phyloP scores from a whole-genome alignment of 1,284 basidiomycete species.

The Marasmius tenuissimus region DNA sequence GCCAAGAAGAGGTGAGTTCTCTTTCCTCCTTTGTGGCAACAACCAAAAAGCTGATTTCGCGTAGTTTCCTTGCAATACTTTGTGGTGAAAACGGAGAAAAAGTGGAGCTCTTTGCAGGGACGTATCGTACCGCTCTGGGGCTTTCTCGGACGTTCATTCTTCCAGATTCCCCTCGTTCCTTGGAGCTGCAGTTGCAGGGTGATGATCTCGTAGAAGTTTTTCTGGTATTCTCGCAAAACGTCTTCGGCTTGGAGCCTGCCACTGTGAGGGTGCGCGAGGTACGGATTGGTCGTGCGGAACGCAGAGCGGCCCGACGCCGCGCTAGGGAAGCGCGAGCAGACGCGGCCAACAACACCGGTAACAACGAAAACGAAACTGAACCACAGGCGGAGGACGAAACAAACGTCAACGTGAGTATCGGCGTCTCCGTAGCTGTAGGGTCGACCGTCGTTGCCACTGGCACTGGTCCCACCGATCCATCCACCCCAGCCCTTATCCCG shows the following conservation, averaged over 20 bases:
- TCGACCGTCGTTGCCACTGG: slow-evolving; percentile 28
- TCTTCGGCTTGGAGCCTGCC: slow-evolving; percentile 86
- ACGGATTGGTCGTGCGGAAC: slow-evolving; percentile 81
- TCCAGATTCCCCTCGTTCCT: slow-evolving; percentile 80
- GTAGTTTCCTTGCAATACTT: slow-evolving; percentile 82
- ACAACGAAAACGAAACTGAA: slow-evolving; percentile 41
- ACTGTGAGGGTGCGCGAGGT: slow-evolving; percentile 90
- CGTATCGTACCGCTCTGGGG: slow-evolving; percentile 76
- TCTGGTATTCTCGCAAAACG: slow-evolving; percentile 84
- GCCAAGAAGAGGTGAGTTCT: slow-evolving; percentile 73
- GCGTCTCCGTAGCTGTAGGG: slow-evolving; percentile 51
- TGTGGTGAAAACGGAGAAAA: slow-evolving; percentile 93
- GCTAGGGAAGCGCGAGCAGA: slow-evolving; percentile 63
- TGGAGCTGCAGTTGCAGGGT: slow-evolving; percentile 87
- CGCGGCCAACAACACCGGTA: slow-evolving; percentile 39
- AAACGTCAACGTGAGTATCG: slow-evolving; percentile 63
- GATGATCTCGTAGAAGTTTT: slow-evolving; percentile 89
- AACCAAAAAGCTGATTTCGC: not conserved
- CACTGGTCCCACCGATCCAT: slow-evolving; percentile 23
- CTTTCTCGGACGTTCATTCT: slow-evolving; percentile 85
- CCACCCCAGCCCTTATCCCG: slow-evolving; percentile 39
- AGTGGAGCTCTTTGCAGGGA: slow-evolving; percentile 86
- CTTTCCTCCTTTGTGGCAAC: not conserved
- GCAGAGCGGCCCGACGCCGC: slow-evolving; percentile 75
- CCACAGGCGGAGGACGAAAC: slow-evolving; percentile 55